Percentiles rank a stretch among this genome's conserved stretches.
Conservation (phyloP, 1,139 yeast genomes). For the Sugiyamaella novakii region DNA sequence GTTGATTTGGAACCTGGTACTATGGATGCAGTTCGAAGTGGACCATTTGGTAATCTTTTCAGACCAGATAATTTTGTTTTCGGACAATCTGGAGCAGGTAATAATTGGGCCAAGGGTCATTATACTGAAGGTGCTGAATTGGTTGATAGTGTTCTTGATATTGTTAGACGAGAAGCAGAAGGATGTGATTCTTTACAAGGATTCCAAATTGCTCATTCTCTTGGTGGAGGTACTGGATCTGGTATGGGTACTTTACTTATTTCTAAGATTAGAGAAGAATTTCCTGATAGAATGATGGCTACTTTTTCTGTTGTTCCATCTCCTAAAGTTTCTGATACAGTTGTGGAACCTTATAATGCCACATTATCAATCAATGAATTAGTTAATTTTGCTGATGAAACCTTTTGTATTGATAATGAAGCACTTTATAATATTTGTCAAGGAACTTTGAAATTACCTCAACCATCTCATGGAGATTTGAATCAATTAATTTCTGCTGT, state of each 20-base stretch:
- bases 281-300: slow-evolving; percentile 94
- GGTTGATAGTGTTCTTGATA: slow-evolving; percentile 85
- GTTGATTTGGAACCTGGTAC: slow-evolving; percentile 95
- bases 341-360: slow-evolving; percentile 92
- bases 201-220: slow-evolving; percentile 88
- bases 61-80: slow-evolving; percentile 89
- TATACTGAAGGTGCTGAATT: slow-evolving; percentile 95
- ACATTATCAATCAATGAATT: slow-evolving; percentile 90
- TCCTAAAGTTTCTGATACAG: slow-evolving; percentile 88
- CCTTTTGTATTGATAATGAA: slow-evolving; percentile 93
- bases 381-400: slow-evolving; percentile 87
- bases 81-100: slow-evolving; percentile 92
- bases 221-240: slow-evolving; percentile 97
- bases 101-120: slow-evolving; percentile 96
- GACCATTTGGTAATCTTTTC: slow-evolving; percentile 77
- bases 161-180: slow-evolving; percentile 90
- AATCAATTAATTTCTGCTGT: slow-evolving; percentile 83
- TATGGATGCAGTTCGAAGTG: slow-evolving; percentile 77
- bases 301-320: slow-evolving; percentile 92
- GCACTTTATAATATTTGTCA: slow-evolving; percentile 89
- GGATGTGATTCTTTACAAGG: slow-evolving; percentile 92
- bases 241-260: slow-evolving; percentile 91
- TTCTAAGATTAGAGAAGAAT: slow-evolving; percentile 81
- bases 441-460: slow-evolving; percentile 75
- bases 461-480: slow-evolving; percentile 76